Percentiles rank a stretch among this genome's conserved stretches.
Evolutionary conservation across 2,329 filamentous ascomycete genomes (phyloP).

Genomic region (Dactylellina cionopaga): DNA sequence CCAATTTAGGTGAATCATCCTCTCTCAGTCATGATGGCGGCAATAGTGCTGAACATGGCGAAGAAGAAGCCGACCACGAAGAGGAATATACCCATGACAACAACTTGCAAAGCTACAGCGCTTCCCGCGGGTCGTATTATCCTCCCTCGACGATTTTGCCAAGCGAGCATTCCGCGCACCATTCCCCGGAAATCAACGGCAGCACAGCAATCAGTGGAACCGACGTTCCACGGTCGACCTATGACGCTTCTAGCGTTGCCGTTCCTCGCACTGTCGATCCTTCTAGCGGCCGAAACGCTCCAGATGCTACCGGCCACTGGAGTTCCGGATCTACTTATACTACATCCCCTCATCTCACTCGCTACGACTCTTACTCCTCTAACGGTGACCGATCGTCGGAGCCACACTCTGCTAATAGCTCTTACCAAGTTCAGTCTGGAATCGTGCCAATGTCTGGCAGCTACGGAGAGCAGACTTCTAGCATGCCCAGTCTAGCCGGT

Average conservation of each 20-base stretch:
- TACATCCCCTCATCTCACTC: constrained; percentile 75
- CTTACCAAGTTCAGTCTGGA: constrained; percentile 55
- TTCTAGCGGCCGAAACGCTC: constrained; percentile 27
- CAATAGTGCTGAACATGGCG: constrained; percentile 65
- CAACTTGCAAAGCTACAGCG: constrained; percentile 63
- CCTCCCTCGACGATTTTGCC: constrained; percentile 71
- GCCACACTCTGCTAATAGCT: constrained; percentile 69
- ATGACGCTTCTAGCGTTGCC: constrained; percentile 43
- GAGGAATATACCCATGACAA: constrained; percentile 81
- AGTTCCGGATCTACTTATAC: constrained; percentile 37
- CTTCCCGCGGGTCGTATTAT: constrained; percentile 65
- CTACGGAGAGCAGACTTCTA: constrained; percentile 52
- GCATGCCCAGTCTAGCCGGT: constrained; percentile 59
- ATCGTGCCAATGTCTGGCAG: constrained; percentile 52
- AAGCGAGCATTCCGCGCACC: constrained; percentile 72
- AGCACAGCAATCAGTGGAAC: constrained; percentile 37
- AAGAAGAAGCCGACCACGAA: constrained; percentile 74
- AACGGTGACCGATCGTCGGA: constrained; percentile 77
- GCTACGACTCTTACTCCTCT: constrained; percentile 75
- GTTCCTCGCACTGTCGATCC: constrained; percentile 50
- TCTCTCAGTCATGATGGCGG: constrained; percentile 68
- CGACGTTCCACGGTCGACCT: constrained; percentile 48
- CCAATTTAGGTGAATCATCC: constrained; percentile 65
- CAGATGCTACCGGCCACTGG: constrained; percentile 43
- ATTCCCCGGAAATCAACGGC: constrained; percentile 67